Evolutionary conservation across 768 basidiomycete species (phyloP).

Genomic region (Calvatia gigantea): DNA sequence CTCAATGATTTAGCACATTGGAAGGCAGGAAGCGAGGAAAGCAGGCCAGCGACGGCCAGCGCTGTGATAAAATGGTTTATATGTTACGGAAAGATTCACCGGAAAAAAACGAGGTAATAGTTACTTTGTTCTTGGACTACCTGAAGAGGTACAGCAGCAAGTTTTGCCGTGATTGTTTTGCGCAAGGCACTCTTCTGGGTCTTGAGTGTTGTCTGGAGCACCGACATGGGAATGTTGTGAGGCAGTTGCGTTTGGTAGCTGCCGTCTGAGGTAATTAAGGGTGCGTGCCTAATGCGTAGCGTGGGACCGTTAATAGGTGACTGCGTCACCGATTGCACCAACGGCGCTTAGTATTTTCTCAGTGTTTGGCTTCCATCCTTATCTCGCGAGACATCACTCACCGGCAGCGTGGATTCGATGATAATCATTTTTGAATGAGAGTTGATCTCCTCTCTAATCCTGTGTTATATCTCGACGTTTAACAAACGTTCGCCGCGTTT

Average conservation of each 20-base stretch:
- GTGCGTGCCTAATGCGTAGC: background rate
- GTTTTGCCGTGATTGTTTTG: slow-evolving; percentile 40
- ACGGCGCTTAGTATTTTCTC: background rate
- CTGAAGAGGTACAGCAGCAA: slow-evolving; percentile 40
- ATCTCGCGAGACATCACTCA: no score
- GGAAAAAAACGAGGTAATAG: slow-evolving; percentile 6
- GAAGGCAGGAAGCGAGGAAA: slow-evolving; percentile 53
- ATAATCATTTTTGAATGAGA: no score
- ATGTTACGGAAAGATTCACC: background rate
- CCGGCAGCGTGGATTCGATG: no score
- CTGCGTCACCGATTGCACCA: background rate
- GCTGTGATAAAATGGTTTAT: slow-evolving; percentile 31
- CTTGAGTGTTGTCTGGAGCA: slow-evolving; percentile 4
- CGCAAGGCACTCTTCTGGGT: slow-evolving; percentile 55
- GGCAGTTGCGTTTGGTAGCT: background rate
- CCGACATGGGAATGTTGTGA: slow-evolving; percentile 8
- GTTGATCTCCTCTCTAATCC: no score
- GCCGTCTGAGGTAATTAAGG: background rate
- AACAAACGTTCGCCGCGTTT: no score
- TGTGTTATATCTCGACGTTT: no score
- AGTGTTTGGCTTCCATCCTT: no score
- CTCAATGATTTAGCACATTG: slow-evolving; percentile 46
- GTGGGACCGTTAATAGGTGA: background rate
- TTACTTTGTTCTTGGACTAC: slow-evolving; percentile 62
- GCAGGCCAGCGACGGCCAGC: slow-evolving; percentile 39